Conservation (phyloP, 2,329 filamentous ascomycete species). For the Aphanoascus verrucosus region DNA sequence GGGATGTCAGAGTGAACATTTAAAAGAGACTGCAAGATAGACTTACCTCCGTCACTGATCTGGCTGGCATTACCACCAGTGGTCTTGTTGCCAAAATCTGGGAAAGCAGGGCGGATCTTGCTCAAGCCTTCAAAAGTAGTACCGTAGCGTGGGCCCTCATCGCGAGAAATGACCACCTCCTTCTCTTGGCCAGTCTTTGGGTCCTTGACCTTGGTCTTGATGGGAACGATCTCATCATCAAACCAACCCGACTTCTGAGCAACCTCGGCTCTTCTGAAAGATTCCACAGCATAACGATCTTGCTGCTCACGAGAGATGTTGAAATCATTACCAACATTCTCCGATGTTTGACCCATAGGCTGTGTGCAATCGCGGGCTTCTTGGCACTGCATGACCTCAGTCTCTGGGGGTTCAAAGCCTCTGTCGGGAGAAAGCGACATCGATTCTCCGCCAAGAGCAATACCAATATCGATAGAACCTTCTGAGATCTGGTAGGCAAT, state of each 20-base stretch:
- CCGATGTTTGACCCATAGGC: conserved; percentile 96
- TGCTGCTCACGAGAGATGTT: conserved; percentile 67
- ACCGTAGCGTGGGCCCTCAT: conserved; percentile 83
- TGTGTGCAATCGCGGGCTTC: conserved; percentile 78
- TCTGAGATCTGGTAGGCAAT: conserved; percentile 76
- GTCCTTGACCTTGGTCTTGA: conserved; percentile 71
- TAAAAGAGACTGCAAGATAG: background rate
- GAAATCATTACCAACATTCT: conserved; percentile 91
- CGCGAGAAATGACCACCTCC: conserved; percentile 66
- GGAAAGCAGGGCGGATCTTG: conserved; percentile 86
- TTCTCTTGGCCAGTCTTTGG: conserved; percentile 68
- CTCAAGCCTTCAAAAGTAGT: conserved; percentile 71
- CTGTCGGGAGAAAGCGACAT: conserved; percentile 69
- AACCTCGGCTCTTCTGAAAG: conserved; percentile 72
- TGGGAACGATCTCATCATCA: conserved; percentile 87
- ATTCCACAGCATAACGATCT: conserved; percentile 78
- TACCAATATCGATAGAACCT: conserved; percentile 74
- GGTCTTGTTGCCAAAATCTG: conserved; percentile 72
- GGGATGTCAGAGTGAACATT: background rate
- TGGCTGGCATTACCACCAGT: conserved; percentile 93
- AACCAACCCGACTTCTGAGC: conserved; percentile 88
- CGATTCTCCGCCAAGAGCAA: conserved; percentile 78
- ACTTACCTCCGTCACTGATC: conserved; percentile 74
- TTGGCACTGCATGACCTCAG: conserved; percentile 59
- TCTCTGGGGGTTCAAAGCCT: conserved; percentile 56